Evolutionary conservation across 2,329 filamentous ascomycete genomes (phyloP).

Genomic region (Aspergillus cejpii): DNA sequence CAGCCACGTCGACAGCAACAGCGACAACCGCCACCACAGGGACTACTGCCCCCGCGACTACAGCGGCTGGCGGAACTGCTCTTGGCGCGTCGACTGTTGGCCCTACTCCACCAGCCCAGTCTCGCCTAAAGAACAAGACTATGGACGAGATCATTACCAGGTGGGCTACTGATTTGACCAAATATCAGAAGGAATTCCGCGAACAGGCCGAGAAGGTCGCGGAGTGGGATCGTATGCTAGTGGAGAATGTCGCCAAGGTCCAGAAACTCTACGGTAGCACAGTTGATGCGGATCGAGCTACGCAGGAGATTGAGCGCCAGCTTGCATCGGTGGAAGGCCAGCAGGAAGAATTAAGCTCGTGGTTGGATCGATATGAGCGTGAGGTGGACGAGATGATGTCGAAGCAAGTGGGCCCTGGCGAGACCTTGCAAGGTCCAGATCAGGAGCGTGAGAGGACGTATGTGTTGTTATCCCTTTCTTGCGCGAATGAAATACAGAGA

Average conservation of each 20-base stretch:
- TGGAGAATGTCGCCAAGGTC: constrained; percentile 92
- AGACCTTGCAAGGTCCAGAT: constrained; percentile 77
- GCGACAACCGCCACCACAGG: constrained; percentile 22
- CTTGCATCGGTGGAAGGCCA: constrained; percentile 82
- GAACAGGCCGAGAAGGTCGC: constrained; percentile 80
- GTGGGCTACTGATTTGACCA: constrained; percentile 90
- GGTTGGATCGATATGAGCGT: constrained; percentile 83
- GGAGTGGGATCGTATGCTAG: constrained; percentile 83
- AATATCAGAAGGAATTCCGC: constrained; percentile 96
- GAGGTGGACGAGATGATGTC: constrained; percentile 86
- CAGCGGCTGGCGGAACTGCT: constrained; percentile 24
- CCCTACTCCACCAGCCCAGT: constrained; percentile 69
- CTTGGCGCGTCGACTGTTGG: constrained; percentile 71
- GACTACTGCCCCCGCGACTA: constrained; percentile 28
- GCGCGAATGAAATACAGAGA: neutral
- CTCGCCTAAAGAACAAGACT: constrained; percentile 92
- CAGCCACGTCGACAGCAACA: constrained; percentile 29
- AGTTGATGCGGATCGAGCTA: constrained; percentile 87
- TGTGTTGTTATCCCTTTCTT: constrained; percentile 24
- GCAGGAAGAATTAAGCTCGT: constrained; percentile 80
- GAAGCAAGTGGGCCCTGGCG: constrained; percentile 67
- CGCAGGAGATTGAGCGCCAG: constrained; percentile 88
- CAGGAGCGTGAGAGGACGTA: constrained; percentile 91
- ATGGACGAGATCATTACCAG: constrained; percentile 98
- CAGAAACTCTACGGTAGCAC: constrained; percentile 87